A percentile compares a stretch with the other conserved stretches of the same genome.
These are phyloP conservation scores for Iris pallida DNA, from an alignment of 116 monocot genomes.

Conservation along the genomic window DNA sequence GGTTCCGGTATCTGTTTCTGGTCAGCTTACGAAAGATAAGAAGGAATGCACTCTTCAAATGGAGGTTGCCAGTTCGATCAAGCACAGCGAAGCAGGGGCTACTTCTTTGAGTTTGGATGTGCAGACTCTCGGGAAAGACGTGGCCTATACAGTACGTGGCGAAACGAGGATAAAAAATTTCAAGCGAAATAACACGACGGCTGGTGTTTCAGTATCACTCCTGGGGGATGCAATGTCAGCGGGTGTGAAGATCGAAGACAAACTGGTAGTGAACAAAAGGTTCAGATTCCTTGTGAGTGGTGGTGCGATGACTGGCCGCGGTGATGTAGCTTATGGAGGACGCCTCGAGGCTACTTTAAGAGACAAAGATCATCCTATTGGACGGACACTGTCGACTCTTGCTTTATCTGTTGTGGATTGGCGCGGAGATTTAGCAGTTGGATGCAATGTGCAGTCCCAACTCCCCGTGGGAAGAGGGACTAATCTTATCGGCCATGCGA, in stretches of 20 bases:
- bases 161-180: conserved; percentile 68
- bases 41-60: conserved; percentile 84
- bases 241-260: conserved; percentile 86
- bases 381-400: conserved; percentile 45
- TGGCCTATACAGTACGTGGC: conserved; percentile 72
- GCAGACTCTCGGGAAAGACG: conserved; percentile 83
- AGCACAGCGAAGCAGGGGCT: conserved; percentile 53
- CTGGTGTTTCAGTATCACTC: conserved; percentile 56
- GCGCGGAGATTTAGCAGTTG: conserved; percentile 82
- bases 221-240: conserved; percentile 69
- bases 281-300: conserved; percentile 62
- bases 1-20: conserved; percentile 78
- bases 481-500: conserved; percentile 57
- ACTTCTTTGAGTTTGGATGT: conserved; percentile 68
- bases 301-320: conserved; percentile 70
- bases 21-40: conserved; percentile 93
- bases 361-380: conserved; percentile 75
- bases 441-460: conserved; percentile 74
- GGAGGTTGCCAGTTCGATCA: conserved; percentile 77
- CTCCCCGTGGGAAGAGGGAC: conserved; percentile 66
- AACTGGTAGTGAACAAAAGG: conserved; percentile 51
- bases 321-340: conserved; percentile 89
- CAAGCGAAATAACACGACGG: conserved; percentile 50
- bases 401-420: conserved; percentile 81
- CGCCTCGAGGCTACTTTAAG: conserved; percentile 72